phyloP scores from a whole-genome alignment of 805 yeast genomes.

The Nakazawaea molendinolei region DNA sequence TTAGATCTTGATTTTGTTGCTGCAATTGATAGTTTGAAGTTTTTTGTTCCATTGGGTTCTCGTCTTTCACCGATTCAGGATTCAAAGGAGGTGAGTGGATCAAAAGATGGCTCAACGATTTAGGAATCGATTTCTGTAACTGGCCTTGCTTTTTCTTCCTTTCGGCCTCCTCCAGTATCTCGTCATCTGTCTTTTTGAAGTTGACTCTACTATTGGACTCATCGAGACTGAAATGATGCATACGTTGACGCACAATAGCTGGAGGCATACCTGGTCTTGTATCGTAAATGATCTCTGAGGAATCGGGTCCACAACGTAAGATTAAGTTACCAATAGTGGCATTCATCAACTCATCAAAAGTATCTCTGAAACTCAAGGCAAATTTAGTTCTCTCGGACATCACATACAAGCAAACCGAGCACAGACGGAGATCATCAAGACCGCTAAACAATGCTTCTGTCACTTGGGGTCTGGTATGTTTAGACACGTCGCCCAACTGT shows the following conservation, averaged over 20 bases:
- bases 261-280: constrained; percentile 51
- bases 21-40: too few species aligned
- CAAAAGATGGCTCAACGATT: constrained; percentile 43
- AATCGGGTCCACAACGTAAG: constrained; percentile 58
- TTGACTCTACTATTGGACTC: constrained; percentile 16
- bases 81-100: constrained; percentile 30
- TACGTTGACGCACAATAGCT: constrained; percentile 42
- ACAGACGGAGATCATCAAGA: constrained; percentile 57
- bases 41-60: too few species aligned
- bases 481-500: constrained; percentile 48
- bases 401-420: constrained; percentile 56
- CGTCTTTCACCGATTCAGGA: too few species aligned
- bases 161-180: constrained; percentile 39
- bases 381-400: constrained; percentile 62
- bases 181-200: constrained; percentile 28
- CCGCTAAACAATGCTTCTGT: constrained; percentile 48
- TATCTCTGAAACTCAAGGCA: constrained; percentile 56
- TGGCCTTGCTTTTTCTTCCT: constrained; percentile 41
- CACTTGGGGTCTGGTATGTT: constrained; percentile 53
- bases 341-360: constrained; percentile 59
- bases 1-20: constrained; percentile 3
- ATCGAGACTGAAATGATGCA: constrained; percentile 29
- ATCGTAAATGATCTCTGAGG: constrained; percentile 46
- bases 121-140: constrained; percentile 48
- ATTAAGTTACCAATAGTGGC: constrained; percentile 59